Percentiles rank a stretch among this genome's conserved stretches.
phyloP scores from a whole-genome alignment of 1,139 yeast genomes.

The Magnusiomyces suaveolens region DNA sequence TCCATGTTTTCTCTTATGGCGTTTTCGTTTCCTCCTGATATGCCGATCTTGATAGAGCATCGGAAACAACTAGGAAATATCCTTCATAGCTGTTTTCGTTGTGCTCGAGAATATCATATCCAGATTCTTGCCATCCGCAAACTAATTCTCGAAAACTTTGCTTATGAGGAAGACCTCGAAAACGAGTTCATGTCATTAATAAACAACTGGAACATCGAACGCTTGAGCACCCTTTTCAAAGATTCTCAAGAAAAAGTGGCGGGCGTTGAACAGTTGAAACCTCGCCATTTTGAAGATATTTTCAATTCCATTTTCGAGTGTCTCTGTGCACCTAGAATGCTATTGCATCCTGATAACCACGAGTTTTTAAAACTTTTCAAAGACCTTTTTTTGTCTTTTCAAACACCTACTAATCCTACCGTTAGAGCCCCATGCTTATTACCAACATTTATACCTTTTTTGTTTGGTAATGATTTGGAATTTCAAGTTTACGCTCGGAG shows the following conservation, averaged over 20 bases:
- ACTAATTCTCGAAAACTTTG: slow-evolving; percentile 11
- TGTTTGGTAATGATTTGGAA: slow-evolving; percentile 23
- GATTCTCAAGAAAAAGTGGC: slow-evolving; percentile 14
- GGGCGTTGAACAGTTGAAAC: slow-evolving; percentile 10
- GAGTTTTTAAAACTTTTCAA: slow-evolving; percentile 16
- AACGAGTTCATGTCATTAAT: slow-evolving; percentile 18
- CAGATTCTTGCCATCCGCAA: slow-evolving; percentile 10
- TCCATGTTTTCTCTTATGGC: slow-evolving; percentile 2
- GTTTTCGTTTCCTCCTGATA: background rate
- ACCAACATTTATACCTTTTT: slow-evolving; percentile 27
- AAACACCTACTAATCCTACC: slow-evolving; percentile 20
- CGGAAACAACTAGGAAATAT: slow-evolving; percentile 18
- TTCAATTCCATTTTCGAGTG: slow-evolving; percentile 22
- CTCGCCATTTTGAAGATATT: slow-evolving; percentile 16
- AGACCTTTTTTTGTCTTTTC: slow-evolving; percentile 23
- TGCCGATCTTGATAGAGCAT: slow-evolving; percentile 10
- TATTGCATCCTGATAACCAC: slow-evolving; percentile 12
- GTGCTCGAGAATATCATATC: slow-evolving; percentile 23
- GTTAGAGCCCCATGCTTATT: slow-evolving; percentile 22
- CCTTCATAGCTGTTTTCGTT: slow-evolving; percentile 29
- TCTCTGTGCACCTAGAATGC: slow-evolving; percentile 22
- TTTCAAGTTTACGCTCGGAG: slow-evolving; percentile 26
- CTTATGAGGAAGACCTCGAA: slow-evolving; percentile 17
- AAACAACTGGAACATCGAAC: slow-evolving; percentile 19
- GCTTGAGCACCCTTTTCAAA: slow-evolving; percentile 16